Conservation (phyloP, 768 basidiomycete genomes). For the Tephrocybe sp. region DNA sequence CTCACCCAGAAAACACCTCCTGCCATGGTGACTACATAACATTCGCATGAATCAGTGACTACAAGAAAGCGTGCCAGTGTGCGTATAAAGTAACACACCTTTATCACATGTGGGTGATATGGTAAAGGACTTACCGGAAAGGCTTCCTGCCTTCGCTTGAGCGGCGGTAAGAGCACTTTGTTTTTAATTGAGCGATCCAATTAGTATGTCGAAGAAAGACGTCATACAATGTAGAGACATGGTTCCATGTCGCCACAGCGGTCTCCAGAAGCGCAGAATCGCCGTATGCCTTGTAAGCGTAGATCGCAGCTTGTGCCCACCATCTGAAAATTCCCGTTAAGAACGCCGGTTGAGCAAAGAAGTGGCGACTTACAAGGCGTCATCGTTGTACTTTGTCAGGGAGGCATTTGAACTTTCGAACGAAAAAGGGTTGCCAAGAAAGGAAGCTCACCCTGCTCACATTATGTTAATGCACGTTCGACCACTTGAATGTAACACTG, state of each 20-base stretch:
- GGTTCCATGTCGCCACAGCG: constrained; percentile 50
- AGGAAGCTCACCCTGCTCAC: constrained; percentile 5
- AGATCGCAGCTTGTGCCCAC: constrained; percentile 55
- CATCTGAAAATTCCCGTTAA: constrained; percentile 35
- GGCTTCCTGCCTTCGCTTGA: constrained; percentile 34
- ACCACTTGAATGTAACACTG: not conserved
- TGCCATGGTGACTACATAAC: constrained; percentile 45
- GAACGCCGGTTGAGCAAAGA: no score
- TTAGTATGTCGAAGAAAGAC: not conserved
- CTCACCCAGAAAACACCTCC: constrained; percentile 59
- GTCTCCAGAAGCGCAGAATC: constrained; percentile 40
- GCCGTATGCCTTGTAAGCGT: constrained; percentile 47
- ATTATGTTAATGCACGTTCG: not conserved
- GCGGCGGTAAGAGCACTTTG: constrained; percentile 42
- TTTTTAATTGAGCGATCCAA: not conserved
- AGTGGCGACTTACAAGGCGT: constrained; percentile 44
- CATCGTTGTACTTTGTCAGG: constrained; percentile 52
- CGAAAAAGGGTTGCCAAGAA: constrained; percentile 12
- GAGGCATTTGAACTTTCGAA: not conserved
- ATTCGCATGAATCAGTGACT: no score
- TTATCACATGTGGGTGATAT: constrained; percentile 44
- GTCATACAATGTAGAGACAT: constrained; percentile 45
- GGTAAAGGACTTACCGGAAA: constrained; percentile 41
- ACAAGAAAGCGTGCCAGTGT: no score
- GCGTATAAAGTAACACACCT: constrained; percentile 27